phyloP scores from a whole-genome alignment of 176 grass and related monocot genomes.

The Oryza rufipogon region DNA sequence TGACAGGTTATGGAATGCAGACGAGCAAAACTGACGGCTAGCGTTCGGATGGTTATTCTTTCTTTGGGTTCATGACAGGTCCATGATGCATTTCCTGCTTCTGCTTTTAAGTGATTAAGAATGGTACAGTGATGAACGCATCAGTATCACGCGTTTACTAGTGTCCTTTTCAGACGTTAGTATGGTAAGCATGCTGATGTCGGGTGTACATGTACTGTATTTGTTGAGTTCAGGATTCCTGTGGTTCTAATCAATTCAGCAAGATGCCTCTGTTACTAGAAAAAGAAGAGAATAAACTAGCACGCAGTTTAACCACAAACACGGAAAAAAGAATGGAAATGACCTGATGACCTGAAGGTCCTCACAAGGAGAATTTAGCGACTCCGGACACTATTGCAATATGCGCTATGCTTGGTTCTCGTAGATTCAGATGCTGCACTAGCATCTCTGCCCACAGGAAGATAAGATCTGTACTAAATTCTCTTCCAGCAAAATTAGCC shows the following conservation, averaged over 20 bases:
- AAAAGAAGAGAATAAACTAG: background rate
- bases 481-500: background rate
- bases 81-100: background rate
- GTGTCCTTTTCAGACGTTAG: background rate
- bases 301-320: background rate
- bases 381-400: background rate
- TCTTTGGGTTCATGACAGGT: slow-evolving; percentile 11
- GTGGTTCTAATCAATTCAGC: background rate
- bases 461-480: background rate
- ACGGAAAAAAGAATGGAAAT: background rate
- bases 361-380: background rate
- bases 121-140: background rate
- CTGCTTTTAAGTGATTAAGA: background rate
- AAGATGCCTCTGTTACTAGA: background rate
- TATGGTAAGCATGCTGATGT: background rate
- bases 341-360: background rate
- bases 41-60: background rate
- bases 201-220: background rate
- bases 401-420: background rate
- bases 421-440: slow-evolving; percentile 22
- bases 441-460: slow-evolving; percentile 11
- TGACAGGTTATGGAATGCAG: background rate
- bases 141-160: background rate
- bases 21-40: slow-evolving; percentile 14
- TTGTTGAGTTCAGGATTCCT: background rate